Evolutionary conservation across 2,329 filamentous ascomycete species (phyloP).

Genomic region (Dryadomyces quercus-mongolicae): DNA sequence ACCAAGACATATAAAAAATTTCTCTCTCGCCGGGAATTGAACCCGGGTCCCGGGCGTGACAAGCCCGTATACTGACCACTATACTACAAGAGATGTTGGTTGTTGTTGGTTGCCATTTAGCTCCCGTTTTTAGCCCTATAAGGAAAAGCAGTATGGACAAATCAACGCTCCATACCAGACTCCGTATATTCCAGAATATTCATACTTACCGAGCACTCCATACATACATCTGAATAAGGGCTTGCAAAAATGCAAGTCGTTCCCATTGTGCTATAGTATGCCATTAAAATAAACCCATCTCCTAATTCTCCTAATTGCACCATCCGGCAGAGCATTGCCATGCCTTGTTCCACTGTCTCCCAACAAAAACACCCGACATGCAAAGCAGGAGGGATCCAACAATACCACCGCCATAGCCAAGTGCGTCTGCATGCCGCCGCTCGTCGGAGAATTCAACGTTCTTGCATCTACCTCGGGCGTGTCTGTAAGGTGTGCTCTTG

Average conservation of each 20-base stretch:
- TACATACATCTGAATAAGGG: too few relatives aligned
- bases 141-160: not conserved
- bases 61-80: conserved; percentile 13
- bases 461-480: not conserved
- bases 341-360: too few relatives aligned
- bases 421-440: not conserved
- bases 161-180: not conserved
- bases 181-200: too few relatives aligned
- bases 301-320: not conserved
- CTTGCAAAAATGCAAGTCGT: too few relatives aligned
- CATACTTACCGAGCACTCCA: too few relatives aligned
- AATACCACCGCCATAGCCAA: not conserved
- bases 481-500: not conserved
- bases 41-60: conserved; percentile 6
- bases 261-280: too few relatives aligned
- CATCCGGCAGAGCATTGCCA: too few relatives aligned
- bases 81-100: conserved; percentile 10
- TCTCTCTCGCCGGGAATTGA: conserved; percentile 6
- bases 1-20: not conserved
- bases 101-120: not conserved
- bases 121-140: not conserved
- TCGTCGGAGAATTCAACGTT: not conserved
- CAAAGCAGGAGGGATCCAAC: not conserved
- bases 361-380: too few relatives aligned
- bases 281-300: not conserved